A percentile compares a stretch with the other conserved stretches of the same genome.
These are phyloP conservation scores for Flammula alnicola DNA, from an alignment of 1,284 basidiomycete species.

Conservation along the genomic window DNA sequence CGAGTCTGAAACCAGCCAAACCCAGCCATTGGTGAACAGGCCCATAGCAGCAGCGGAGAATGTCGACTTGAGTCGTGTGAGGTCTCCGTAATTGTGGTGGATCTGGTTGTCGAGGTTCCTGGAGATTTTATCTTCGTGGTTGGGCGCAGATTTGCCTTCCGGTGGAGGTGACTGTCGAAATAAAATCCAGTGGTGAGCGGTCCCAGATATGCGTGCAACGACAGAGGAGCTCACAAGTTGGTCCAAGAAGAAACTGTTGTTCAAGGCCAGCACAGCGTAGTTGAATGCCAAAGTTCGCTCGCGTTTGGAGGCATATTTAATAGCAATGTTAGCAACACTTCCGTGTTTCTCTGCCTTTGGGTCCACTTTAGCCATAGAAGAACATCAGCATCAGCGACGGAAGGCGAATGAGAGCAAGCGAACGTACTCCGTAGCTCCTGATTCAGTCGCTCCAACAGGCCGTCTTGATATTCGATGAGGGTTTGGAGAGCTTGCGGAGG, in stretches of 20 bases:
- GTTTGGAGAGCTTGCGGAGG: conserved; percentile 68
- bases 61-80: conserved; percentile 75
- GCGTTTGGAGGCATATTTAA: conserved; percentile 68
- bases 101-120: conserved; percentile 46
- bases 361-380: conserved; percentile 15
- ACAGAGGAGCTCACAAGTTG: conserved; percentile 65
- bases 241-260: conserved; percentile 95
- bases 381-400: conserved; percentile 3
- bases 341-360: conserved; percentile 48
- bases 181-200: conserved; percentile 10
- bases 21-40: conserved; percentile 83
- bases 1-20: conserved; percentile 85
- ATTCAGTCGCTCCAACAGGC: conserved; percentile 75
- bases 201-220: conserved; percentile 4
- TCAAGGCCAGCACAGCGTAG: conserved; percentile 90
- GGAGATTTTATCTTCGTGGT: conserved; percentile 51
- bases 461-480: conserved; percentile 82
- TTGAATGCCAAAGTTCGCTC: conserved; percentile 82
- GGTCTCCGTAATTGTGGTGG: conserved; percentile 59
- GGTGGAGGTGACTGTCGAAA: conserved; percentile 51
- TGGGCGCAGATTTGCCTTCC: conserved; percentile 27
- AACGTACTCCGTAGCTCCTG: conserved; percentile 72
- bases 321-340: conserved; percentile 77
- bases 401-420: neutral
- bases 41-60: conserved; percentile 81